Conservation (phyloP, 805 yeast genomes). For the Kodamaea fukazawae region DNA sequence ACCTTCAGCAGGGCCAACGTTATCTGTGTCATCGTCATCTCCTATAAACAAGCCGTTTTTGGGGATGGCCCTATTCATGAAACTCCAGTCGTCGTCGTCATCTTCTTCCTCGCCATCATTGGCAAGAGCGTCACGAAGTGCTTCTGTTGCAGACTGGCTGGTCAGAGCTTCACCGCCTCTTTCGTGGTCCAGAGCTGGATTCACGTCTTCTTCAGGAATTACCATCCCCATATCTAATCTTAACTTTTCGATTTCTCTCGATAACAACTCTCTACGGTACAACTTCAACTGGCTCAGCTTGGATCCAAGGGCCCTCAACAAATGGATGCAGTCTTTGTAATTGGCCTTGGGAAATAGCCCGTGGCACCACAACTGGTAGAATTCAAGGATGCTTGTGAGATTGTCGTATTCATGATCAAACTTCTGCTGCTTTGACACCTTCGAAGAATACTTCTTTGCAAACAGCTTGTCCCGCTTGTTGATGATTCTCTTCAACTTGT, state of each 20-base stretch:
- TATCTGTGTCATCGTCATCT: constrained; percentile 14
- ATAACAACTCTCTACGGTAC: constrained; percentile 27
- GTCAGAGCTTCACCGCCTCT: background rate
- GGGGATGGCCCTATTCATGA: constrained; percentile 19
- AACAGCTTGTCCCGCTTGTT: constrained; percentile 25
- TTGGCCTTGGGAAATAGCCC: constrained; percentile 70
- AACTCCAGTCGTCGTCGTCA: constrained; percentile 32
- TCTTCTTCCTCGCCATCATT: constrained; percentile 9
- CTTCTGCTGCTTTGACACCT: constrained; percentile 14
- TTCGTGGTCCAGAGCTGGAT: background rate
- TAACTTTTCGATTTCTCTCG: constrained; percentile 25
- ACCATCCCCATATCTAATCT: constrained; percentile 12
- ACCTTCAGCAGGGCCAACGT: constrained; percentile 8
- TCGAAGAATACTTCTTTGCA: constrained; percentile 13
- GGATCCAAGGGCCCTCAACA: constrained; percentile 50
- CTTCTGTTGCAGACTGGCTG: background rate
- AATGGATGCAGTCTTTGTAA: constrained; percentile 63
- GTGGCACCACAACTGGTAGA: constrained; percentile 47
- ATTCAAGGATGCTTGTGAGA: constrained; percentile 34
- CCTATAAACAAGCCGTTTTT: constrained; percentile 15
- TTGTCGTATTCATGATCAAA: constrained; percentile 35
- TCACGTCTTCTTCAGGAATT: background rate
- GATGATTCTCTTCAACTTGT: constrained; percentile 23
- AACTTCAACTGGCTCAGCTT: constrained; percentile 35
- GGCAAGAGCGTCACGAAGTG: background rate